Conservation (phyloP, 2,329 filamentous ascomycete species). For the Pseudogymnoascus sp. region DNA sequence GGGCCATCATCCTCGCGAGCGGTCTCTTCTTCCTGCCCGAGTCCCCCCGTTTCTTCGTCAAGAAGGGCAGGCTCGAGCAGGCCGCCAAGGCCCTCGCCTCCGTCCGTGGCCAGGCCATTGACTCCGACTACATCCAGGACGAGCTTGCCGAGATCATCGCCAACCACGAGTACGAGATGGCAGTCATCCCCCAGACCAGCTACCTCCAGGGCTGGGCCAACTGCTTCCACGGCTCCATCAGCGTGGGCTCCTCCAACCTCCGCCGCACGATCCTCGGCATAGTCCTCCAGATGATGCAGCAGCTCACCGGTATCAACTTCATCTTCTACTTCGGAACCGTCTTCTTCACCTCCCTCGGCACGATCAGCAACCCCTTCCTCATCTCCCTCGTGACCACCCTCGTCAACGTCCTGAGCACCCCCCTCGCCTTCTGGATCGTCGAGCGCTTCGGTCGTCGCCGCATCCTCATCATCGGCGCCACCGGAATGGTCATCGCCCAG, state of each 20-base stretch:
- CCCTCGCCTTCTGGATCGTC: conserved; percentile 78
- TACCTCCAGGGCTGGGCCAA: conserved; percentile 62
- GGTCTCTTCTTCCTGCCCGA: conserved; percentile 73
- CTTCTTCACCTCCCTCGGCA: conserved; percentile 67
- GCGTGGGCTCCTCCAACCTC: conserved; percentile 54
- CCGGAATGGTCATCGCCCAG: conserved; percentile 74
- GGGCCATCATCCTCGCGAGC: conserved; percentile 62
- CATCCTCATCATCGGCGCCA: conserved; percentile 68
- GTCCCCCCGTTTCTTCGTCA: conserved; percentile 76
- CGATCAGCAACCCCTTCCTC: conserved; percentile 49
- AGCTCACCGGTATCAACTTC: conserved; percentile 77
- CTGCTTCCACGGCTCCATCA: conserved; percentile 58
- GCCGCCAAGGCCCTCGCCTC: conserved; percentile 54
- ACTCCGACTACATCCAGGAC: conserved; percentile 64
- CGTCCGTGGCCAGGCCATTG: conserved; percentile 62
- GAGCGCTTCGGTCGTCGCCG: conserved; percentile 73
- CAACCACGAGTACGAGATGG: conserved; percentile 76
- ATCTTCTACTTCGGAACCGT: conserved; percentile 81
- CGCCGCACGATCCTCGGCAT: conserved; percentile 63
- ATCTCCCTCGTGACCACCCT: conserved; percentile 46
- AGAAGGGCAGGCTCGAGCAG: conserved; percentile 57
- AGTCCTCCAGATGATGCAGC: conserved; percentile 76
- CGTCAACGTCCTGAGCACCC: conserved; percentile 43
- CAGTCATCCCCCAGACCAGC: conserved; percentile 51
- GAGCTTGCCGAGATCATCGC: conserved; percentile 78